Conservation (phyloP, 208 protist species). For the Crithidia expoeki region DNA sequence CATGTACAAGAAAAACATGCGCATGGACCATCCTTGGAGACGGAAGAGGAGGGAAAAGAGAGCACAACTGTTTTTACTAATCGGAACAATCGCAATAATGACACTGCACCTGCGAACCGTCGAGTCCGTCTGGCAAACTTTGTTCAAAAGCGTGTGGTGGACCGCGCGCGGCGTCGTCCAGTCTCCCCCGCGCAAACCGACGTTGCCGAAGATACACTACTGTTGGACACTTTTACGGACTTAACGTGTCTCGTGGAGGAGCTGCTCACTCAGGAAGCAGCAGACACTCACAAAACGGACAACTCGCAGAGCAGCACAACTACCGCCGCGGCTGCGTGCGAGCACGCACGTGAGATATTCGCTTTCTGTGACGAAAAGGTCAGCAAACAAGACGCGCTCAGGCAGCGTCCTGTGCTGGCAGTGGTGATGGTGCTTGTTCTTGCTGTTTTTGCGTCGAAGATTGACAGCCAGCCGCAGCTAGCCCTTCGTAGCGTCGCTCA, state of each 20-base stretch:
- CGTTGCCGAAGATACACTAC: constrained; percentile 9
- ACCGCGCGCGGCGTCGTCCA: background rate
- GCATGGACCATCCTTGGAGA: background rate
- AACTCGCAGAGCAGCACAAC: no score
- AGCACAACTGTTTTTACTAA: background rate
- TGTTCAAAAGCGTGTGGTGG: constrained; percentile 18
- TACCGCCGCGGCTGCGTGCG: background rate
- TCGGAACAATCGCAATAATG: background rate
- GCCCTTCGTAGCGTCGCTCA: constrained; percentile 36
- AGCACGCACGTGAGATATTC: constrained; percentile 9
- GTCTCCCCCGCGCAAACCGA: background rate
- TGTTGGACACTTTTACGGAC: constrained; percentile 32
- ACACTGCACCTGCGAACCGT: constrained; percentile 1
- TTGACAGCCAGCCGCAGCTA: constrained; percentile 26
- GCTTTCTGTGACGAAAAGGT: constrained; percentile 35
- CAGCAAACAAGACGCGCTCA: constrained; percentile 1
- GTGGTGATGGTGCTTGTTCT: constrained; percentile 56
- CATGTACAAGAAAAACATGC: background rate
- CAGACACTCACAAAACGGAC: background rate
- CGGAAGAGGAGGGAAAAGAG: background rate
- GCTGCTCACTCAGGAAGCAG: constrained; percentile 18
- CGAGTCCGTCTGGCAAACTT: constrained; percentile 23
- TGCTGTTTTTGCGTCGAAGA: constrained; percentile 37
- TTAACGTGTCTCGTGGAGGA: constrained; percentile 31
- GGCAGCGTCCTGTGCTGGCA: constrained; percentile 43